phyloP scores from a whole-genome alignment of 306 rosid genomes.

The Cicer bijugum region DNA sequence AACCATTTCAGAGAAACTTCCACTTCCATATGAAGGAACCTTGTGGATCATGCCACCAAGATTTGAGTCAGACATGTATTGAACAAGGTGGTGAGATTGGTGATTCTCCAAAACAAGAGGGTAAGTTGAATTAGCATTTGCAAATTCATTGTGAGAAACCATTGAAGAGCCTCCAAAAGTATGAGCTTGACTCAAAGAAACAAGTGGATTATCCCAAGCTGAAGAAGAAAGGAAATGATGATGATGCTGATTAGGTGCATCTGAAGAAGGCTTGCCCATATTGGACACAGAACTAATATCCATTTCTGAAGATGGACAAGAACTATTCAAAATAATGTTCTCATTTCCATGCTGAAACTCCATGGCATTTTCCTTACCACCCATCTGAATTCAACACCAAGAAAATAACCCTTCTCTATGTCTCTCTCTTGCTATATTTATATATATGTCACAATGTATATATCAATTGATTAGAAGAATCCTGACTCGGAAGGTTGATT shows the following conservation, averaged over 20 bases:
- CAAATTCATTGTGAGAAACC: slow-evolving; percentile 67
- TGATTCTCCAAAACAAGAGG: slow-evolving; percentile 63
- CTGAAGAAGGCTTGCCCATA: slow-evolving; percentile 66
- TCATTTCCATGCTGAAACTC: slow-evolving; percentile 70
- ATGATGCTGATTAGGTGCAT: slow-evolving; percentile 39
- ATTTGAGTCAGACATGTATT: slow-evolving; percentile 73
- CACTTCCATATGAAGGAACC: slow-evolving; percentile 74
- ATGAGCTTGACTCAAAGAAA: slow-evolving; percentile 72
- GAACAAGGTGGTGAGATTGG: slow-evolving; percentile 55
- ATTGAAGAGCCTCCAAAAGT: slow-evolving; percentile 74
- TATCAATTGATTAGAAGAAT: slow-evolving; percentile 42
- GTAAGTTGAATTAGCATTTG: slow-evolving; percentile 59
- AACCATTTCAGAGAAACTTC: slow-evolving; percentile 75
- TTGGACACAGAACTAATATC: slow-evolving; percentile 59
- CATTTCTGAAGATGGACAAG: slow-evolving; percentile 52
- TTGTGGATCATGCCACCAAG: slow-evolving; percentile 67
- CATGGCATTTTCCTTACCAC: slow-evolving; percentile 68
- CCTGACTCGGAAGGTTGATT: slow-evolving; percentile 50
- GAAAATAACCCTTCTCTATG: slow-evolving; percentile 32
- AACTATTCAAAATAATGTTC: slow-evolving; percentile 44
- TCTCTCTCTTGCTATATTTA: slow-evolving; percentile 28
- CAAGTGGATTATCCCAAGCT: slow-evolving; percentile 85
- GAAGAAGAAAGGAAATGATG: slow-evolving; percentile 75
- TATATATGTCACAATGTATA: background rate
- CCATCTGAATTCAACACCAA: slow-evolving; percentile 62